phyloP scores from a whole-genome alignment of 1,284 basidiomycete species.

The Pseudozyma tsukubaensis region DNA sequence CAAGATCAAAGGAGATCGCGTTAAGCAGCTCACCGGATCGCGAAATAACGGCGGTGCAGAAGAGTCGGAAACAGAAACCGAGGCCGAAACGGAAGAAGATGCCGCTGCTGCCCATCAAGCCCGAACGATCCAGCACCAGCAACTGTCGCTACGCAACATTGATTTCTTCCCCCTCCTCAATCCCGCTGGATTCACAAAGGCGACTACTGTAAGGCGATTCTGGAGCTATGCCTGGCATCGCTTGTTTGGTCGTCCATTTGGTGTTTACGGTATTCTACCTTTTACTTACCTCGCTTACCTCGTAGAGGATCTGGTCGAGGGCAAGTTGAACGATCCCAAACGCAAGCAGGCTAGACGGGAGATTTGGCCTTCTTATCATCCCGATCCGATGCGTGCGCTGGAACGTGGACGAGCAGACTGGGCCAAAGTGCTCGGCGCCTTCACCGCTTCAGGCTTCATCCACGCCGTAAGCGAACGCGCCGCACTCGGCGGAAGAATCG shows the following conservation, averaged over 20 bases:
- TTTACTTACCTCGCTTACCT: slow-evolving; percentile 43
- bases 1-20: slow-evolving; percentile 3
- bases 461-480: slow-evolving; percentile 50
- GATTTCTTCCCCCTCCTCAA: slow-evolving; percentile 58
- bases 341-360: slow-evolving; percentile 32
- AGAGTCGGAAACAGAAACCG: slow-evolving; percentile 37
- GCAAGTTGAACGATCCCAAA: slow-evolving; percentile 37
- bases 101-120: slow-evolving; percentile 17
- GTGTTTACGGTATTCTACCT: slow-evolving; percentile 50
- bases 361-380: slow-evolving; percentile 44
- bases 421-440: slow-evolving; percentile 56
- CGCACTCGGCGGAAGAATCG: slow-evolving; percentile 45
- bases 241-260: slow-evolving; percentile 48
- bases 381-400: slow-evolving; percentile 45
- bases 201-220: slow-evolving; percentile 42
- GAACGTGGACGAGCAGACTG: slow-evolving; percentile 50
- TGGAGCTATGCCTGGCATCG: slow-evolving; percentile 54
- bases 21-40: slow-evolving; percentile 10
- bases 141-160: slow-evolving; percentile 46
- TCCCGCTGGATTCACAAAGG: slow-evolving; percentile 38
- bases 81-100: slow-evolving; percentile 38
- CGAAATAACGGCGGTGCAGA: neutral
- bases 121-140: slow-evolving; percentile 19
- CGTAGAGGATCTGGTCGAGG: slow-evolving; percentile 29
- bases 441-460: slow-evolving; percentile 49